Base-by-base conservation (phyloP, 225 moss, liverwort and hornwort species). In the Marchantia paleacea region DNA sequence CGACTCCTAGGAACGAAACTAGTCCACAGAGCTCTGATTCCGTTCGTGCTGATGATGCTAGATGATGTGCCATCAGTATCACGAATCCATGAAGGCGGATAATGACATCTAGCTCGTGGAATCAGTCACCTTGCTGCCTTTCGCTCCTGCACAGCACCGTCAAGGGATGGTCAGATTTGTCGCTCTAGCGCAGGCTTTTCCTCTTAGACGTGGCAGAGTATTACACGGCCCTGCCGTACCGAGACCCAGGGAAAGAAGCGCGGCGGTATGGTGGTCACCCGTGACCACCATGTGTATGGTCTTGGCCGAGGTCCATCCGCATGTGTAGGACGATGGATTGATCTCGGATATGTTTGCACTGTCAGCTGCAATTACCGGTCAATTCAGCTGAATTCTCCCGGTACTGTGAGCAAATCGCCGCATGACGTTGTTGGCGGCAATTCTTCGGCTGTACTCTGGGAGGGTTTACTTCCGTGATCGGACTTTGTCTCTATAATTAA, bases 361-460 rank as follows among this genome's bases (percentile, higher is more conserved):
- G 5, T 69, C 39, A 31, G 29, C 69, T 69, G 69, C 69, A 47
- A 15, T 30, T 69, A 39, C 30, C 29, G 12, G 69, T 69, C 11
- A 69, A 69, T 69, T 69, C 30, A 39, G 69, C 69, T 69, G 69
- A 69, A 69, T 30, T 69, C 12, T 19, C 16, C 39, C 6, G 69
- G 39, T n/a, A 39, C 12, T 30, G 30, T 7, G 30, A 69, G 31
- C 11, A 69, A 47, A 24, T 69, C 15, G 15, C 30, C 0, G 30
- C 39, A 30, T 69, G 16, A 69, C 69, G 10, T 69, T 18, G 30
- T 31, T 26, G 30, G 69, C 65, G 22, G 24, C 20, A 24, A 65
- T 57, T 19, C 57, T 20, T 18, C 10, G n/a, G 69, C 11, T 69
- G 39, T 39, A 31, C 9, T 4, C 26, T 65, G 29, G 69, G 26